A percentile compares a stretch with the other conserved stretches of the same genome.
Conservation (phyloP, 345 rosid genomes). For the Eutrema japonicum region DNA sequence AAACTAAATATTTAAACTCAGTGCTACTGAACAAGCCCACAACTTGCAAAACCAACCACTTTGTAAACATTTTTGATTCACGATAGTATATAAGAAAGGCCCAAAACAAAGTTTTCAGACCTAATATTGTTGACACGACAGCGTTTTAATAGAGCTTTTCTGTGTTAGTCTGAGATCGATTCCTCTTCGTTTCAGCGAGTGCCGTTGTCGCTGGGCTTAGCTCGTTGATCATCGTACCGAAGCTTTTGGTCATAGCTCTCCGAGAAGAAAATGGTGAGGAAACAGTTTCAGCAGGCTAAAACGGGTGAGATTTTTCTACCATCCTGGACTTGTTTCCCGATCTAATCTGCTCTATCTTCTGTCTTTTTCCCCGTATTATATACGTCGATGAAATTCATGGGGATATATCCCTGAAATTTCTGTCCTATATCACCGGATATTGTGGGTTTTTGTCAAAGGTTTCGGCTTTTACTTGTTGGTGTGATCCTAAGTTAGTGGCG, state of each 20-base stretch:
- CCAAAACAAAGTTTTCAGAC: neutral
- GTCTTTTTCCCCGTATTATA: neutral
- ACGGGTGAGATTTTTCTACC: constrained; percentile 49
- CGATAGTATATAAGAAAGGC: neutral
- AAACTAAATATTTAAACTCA: no score
- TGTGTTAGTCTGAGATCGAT: constrained; percentile 13
- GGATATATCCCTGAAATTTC: neutral
- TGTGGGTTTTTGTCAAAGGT: neutral
- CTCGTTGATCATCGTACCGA: constrained; percentile 33
- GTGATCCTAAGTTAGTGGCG: constrained; percentile 11
- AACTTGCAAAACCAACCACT: neutral
- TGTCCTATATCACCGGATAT: neutral
- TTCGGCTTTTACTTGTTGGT: neutral
- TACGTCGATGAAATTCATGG: constrained; percentile 1
- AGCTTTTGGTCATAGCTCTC: constrained; percentile 7
- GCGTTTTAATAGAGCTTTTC: neutral
- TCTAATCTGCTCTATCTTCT: constrained; percentile 6
- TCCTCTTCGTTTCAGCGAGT: constrained; percentile 15
- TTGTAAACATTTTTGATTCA: neutral
- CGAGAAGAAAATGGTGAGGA: constrained; percentile 59
- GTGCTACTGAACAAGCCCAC: neutral
- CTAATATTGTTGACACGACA: neutral
- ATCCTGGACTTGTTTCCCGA: constrained; percentile 5
- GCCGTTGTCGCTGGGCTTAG: constrained; percentile 11
- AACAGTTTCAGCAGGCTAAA: constrained; percentile 60